Base-by-base conservation (phyloP, 2,329 filamentous ascomycete genomes). In the Aspergillus tamarii region DNA sequence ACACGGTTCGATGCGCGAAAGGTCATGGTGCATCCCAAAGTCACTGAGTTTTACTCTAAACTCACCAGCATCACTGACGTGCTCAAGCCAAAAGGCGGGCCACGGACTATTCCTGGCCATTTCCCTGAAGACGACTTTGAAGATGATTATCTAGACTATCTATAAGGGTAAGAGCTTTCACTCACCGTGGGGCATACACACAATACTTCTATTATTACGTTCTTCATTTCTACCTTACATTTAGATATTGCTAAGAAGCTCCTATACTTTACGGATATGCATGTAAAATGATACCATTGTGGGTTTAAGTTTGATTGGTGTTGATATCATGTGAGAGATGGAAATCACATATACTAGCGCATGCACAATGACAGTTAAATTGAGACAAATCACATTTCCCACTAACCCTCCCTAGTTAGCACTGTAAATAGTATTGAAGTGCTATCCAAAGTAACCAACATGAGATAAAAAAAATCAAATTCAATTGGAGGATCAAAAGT, bases 1-100 rank as follows among this genome's bases (percentile, higher is more conserved):
- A 78, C 94, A 56, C 86, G 92, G 41, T 99, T 99, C 72, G 91
- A 97, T 72, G 91, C 92, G 69, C 86, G 82, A 65, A 98, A 96
- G 79, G 94, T 99, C 30, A 94, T 97, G 89, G 95, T 96, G 3
- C 95, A 99, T 74, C 89, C 92, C 1, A 89, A 89, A 70, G 95
- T 99, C 21, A 84, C 92, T 7, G 84, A 84, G 2, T 99, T 99
- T 74, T 99, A 99, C 77, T 85, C 88, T 66, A 91, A 92, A 71
- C 81, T 99, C 41, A 91, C 91, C 70, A 89, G 88, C 64, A 92
- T 90, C 4, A 91, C 92, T 58, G 81, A 87, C 28, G 69, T 80
- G 43, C 65, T 77, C 19, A 75, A 74, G 57, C 60, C 70, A 3
- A 77, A 75, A 57, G 66, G 62, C 12, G 26, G 55, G 16, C 60